Evolutionary conservation across 1,284 basidiomycete species (phyloP).

Genomic region (Fomitopsis palustris): DNA sequence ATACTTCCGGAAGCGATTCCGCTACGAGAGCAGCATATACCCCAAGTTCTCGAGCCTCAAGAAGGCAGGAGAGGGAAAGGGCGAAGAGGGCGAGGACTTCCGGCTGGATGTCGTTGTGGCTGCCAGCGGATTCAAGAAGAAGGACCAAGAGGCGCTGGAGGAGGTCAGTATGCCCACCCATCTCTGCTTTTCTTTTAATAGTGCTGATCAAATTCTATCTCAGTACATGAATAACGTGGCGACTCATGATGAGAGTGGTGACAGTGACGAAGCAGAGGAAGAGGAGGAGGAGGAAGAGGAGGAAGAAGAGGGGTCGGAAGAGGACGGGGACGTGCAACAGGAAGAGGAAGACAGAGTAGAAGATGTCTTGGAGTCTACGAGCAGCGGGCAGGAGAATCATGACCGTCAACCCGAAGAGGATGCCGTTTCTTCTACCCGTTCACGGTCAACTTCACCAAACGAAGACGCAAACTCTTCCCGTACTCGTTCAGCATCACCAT

Average conservation of each 20-base stretch:
- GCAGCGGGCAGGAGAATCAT: too few relatives aligned
- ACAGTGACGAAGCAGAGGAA: slow-evolving; percentile 29
- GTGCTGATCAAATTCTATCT: slow-evolving; percentile 8
- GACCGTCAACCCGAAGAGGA: neutral
- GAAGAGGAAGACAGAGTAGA: slow-evolving; percentile 16
- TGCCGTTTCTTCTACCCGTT: neutral
- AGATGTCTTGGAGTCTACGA: too few relatives aligned
- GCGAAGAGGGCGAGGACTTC: slow-evolving; percentile 48
- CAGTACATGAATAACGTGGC: slow-evolving; percentile 69
- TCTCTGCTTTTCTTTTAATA: slow-evolving; percentile 10
- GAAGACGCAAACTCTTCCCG: slow-evolving; percentile 14
- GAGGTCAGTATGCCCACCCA: slow-evolving; percentile 56
- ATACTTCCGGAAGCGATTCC: slow-evolving; percentile 91
- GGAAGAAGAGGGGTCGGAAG: slow-evolving; percentile 23
- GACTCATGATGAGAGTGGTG: slow-evolving; percentile 27
- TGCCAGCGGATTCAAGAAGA: slow-evolving; percentile 87
- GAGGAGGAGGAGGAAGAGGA: slow-evolving; percentile 26
- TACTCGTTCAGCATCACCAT: slow-evolving; percentile 16
- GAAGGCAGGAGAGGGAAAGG: slow-evolving; percentile 37
- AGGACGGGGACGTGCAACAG: slow-evolving; percentile 29
- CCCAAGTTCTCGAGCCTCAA: slow-evolving; percentile 77
- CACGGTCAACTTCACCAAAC: neutral
- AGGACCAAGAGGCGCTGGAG: slow-evolving; percentile 79
- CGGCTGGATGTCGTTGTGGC: slow-evolving; percentile 86
- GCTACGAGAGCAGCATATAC: slow-evolving; percentile 88